Evolutionary conservation across 257 asterid genomes (phyloP).

Genomic region (Vinca minor): DNA sequence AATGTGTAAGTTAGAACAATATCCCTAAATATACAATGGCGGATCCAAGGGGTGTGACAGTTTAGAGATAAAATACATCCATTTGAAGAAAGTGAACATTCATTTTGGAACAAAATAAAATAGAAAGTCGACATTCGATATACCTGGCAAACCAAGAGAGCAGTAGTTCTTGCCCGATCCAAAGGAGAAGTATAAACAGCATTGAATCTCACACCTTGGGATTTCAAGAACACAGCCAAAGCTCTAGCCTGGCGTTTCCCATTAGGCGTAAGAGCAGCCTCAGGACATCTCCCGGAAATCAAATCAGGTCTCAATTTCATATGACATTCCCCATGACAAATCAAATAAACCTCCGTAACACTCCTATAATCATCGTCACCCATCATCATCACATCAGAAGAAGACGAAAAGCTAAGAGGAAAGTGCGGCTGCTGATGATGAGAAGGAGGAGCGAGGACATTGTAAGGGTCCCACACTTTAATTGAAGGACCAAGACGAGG

Average conservation of each 20-base stretch:
- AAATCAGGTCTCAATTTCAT: slow-evolving; percentile 91
- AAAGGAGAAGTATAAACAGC: slow-evolving; percentile 72
- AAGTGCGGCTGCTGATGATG: slow-evolving; percentile 23
- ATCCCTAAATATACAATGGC: no score
- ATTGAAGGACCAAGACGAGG: slow-evolving; percentile 80
- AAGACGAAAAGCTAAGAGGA: slow-evolving; percentile 40
- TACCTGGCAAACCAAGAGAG: slow-evolving; percentile 76
- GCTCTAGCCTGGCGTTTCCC: slow-evolving; percentile 97
- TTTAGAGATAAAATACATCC: no score
- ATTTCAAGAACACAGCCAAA: slow-evolving; percentile 70
- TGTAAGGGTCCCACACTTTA: slow-evolving; percentile 96
- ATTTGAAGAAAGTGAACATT: no score
- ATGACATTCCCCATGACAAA: slow-evolving; percentile 88
- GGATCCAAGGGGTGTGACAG: no score
- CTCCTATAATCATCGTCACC: slow-evolving; percentile 45
- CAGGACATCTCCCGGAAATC: slow-evolving; percentile 82
- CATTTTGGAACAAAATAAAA: no score
- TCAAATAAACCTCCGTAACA: slow-evolving; percentile 62
- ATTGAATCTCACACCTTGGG: slow-evolving; percentile 67
- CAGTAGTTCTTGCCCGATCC: slow-evolving; percentile 90
- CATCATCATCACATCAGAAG: slow-evolving; percentile 9
- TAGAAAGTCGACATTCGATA: no score
- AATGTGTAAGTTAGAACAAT: no score
- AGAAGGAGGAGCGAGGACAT: slow-evolving; percentile 77
- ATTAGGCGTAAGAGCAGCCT: slow-evolving; percentile 78